Evolutionary conservation across 768 basidiomycete genomes (phyloP).

Genomic region (Hebeloma cylindrosporum): DNA sequence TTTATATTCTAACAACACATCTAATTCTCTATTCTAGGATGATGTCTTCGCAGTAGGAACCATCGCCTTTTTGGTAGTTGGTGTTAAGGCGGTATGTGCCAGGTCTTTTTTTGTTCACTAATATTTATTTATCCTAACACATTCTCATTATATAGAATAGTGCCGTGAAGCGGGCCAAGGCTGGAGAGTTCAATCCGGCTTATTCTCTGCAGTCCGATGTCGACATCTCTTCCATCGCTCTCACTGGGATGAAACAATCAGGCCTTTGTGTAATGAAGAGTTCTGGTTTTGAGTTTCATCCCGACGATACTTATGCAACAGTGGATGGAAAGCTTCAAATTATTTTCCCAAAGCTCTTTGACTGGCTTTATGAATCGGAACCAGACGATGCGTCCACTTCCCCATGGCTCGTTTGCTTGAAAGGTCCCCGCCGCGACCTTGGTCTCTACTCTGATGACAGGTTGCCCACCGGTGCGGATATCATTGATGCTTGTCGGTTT

Average conservation of each 20-base stretch:
- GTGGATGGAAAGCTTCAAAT: constrained; percentile 6
- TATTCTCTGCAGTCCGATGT: constrained; percentile 10
- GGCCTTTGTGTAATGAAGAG: constrained; percentile 12
- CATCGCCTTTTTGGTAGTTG: too few species aligned
- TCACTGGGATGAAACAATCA: constrained; percentile 15
- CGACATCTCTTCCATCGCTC: constrained; percentile 9
- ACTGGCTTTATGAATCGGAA: constrained; percentile 6
- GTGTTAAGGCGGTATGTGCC: not conserved
- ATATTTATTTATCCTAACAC: too few species aligned
- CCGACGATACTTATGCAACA: constrained; percentile 5
- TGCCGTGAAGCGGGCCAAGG: too few species aligned
- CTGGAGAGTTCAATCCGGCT: constrained; percentile 6
- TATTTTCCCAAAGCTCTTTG: constrained; percentile 11
- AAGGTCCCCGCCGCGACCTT: constrained; percentile 3
- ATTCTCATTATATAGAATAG: too few species aligned
- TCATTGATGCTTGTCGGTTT: constrained; percentile 11
- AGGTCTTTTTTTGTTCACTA: constrained; percentile 2
- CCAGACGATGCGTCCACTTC: constrained; percentile 1
- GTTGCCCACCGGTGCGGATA: constrained; percentile 8
- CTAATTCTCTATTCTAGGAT: too few species aligned
- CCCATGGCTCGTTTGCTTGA: constrained; percentile 13
- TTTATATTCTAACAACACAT: too few species aligned
- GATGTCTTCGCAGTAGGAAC: too few species aligned
- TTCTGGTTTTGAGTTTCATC: constrained; percentile 7
- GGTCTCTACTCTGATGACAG: constrained; percentile 7